A percentile compares a stretch with the other conserved stretches of the same genome.
These are phyloP conservation scores for Aureobasidium sp. DNA, from an alignment of 2,329 filamentous ascomycete genomes.

Conservation along the genomic window DNA sequence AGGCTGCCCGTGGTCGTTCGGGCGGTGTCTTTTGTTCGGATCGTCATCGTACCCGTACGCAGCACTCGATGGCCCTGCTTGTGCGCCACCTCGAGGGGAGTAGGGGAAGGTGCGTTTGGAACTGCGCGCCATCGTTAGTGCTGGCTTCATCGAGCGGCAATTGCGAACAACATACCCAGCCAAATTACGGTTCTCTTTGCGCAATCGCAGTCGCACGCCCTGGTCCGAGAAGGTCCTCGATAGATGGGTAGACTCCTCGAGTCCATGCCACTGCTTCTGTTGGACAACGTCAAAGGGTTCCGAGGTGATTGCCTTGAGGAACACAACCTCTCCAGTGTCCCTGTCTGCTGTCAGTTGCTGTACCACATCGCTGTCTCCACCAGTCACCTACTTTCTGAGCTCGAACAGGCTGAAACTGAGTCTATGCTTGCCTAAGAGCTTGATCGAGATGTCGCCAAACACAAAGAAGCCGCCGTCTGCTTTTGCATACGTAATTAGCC, in stretches of 20 bases:
- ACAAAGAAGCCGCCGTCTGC: conserved; percentile 80
- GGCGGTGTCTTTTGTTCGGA: conserved; percentile 5
- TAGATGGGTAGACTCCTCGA: conserved; percentile 73
- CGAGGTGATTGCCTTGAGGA: conserved; percentile 51
- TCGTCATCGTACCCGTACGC: conserved; percentile 10
- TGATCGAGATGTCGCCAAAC: conserved; percentile 81
- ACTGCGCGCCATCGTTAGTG: neutral
- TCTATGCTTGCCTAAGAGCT: conserved; percentile 63
- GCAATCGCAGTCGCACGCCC: conserved; percentile 71
- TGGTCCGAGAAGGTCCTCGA: conserved; percentile 81
- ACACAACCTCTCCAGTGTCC: conserved; percentile 38
- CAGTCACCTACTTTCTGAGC: conserved; percentile 49
- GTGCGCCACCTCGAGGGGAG: neutral
- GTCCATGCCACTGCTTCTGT: conserved; percentile 67
- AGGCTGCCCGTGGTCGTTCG: conserved; percentile 1
- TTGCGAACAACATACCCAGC: neutral
- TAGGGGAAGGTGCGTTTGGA: conserved; percentile 6
- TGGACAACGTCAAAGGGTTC: conserved; percentile 56
- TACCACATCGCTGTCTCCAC: neutral
- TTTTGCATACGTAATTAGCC: conserved; percentile 4
- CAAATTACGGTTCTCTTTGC: conserved; percentile 65
- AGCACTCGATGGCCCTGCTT: conserved; percentile 9
- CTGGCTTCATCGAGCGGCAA: too few relatives aligned
- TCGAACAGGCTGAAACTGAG: conserved; percentile 75
- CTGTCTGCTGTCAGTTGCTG: conserved; percentile 21